Conservation (phyloP, 2,329 filamentous ascomycete species). For the Epichloe aotearoae region DNA sequence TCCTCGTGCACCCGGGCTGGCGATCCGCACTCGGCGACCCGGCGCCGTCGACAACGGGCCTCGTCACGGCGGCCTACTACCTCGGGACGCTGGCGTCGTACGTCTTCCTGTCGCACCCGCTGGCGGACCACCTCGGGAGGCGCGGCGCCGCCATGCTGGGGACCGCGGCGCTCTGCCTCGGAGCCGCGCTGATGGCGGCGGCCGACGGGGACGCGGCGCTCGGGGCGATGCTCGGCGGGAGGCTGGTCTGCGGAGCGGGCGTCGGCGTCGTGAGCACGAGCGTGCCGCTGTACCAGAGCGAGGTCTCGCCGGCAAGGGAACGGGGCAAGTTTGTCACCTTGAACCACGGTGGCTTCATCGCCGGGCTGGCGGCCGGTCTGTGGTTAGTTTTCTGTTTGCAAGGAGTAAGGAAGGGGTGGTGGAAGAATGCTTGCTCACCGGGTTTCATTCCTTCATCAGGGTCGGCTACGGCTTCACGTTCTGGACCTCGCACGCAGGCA, state of each 20-base stretch:
- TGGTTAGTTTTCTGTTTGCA: conserved; percentile 29
- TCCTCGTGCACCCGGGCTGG: conserved; percentile 44
- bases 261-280: conserved; percentile 41
- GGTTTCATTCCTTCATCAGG: too few relatives aligned
- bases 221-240: conserved; percentile 35
- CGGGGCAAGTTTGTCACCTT: conserved; percentile 43
- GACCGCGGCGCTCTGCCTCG: conserved; percentile 31
- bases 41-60: conserved; percentile 31
- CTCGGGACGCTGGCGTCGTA: conserved; percentile 42
- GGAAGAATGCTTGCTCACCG: too few relatives aligned
- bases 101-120: conserved; percentile 37
- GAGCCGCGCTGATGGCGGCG: conserved; percentile 32
- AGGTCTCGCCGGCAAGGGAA: conserved; percentile 39
- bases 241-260: conserved; percentile 38
- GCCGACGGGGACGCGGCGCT: conserved; percentile 28
- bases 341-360: conserved; percentile 45
- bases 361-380: conserved; percentile 38
- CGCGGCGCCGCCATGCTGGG: conserved; percentile 36
- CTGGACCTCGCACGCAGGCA: conserved; percentile 32
- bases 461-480: conserved; percentile 42
- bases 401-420: too few relatives aligned
- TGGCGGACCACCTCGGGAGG: conserved; percentile 37
- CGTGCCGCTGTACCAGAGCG: conserved; percentile 44
- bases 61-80: conserved; percentile 45
- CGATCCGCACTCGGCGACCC: conserved; percentile 30